Evolutionary conservation across 2,329 filamentous ascomycete genomes (phyloP), one percentile per base, ranked within the genome.

Genomic region (Xylariaceae sp.): DNA sequence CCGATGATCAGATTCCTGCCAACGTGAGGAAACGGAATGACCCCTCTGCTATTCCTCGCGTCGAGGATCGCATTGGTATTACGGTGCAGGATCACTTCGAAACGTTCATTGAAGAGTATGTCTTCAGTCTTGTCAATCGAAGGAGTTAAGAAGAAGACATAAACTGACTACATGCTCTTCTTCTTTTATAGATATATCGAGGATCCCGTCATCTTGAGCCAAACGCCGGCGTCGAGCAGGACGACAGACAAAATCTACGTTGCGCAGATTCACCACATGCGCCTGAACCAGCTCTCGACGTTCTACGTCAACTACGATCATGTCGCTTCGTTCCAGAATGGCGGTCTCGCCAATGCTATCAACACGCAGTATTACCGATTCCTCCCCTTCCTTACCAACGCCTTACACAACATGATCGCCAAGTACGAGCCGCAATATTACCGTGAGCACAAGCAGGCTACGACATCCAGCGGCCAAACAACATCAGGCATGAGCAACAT

Each of bases 341-440:
- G 89, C 56, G 87, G 89, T 59, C 78, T 99, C 55, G 91, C 93
- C 48, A 87, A 90, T 62, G 93, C 91, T 54, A 88, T 97, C 63
- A 88, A 92, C 66, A 87, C 86, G 68, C 89, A 95, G 71, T 97
- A 97, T 79, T 97, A 97, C 75, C 90, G 94, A 66, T 96, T 96
- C 73, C 82, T 95, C 23, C 94, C 94, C 2, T 99, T 94, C 73
- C 84, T 99, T 69, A 91, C 89, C 18, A 86, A 89, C 64, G 92
- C 88, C 30, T 79, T 99, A 49, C 92, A 99, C 77, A 95, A 92
- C 70, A 85, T 96, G 75, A 95, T 99, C 68, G 88, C 90, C 66
- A 96, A 96, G 76, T 88, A 97, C 76, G 93, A 97, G 74, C 90
- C 94, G 4, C 83, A 89, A 71, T 99, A 97, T 77, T 97, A 96